Conservation (phyloP, 106 monocot genomes). For the Gastrodia elata region DNA sequence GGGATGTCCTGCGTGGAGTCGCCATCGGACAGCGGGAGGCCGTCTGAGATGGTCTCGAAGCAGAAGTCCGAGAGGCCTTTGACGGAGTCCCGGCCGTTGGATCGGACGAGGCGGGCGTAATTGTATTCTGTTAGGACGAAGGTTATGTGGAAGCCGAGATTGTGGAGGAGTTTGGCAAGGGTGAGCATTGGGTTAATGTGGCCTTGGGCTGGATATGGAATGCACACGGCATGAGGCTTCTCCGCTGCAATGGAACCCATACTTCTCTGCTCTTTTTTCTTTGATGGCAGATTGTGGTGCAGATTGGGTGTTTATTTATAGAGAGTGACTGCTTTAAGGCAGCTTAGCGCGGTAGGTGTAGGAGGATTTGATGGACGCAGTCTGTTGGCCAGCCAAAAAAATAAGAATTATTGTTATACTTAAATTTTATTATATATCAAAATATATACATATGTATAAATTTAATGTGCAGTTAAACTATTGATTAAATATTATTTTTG, state of each 20-base stretch:
- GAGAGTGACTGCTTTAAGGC: too few species aligned
- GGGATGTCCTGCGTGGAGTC: constrained; percentile 7
- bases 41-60: constrained; percentile 16
- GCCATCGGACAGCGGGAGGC: neutral
- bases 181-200: constrained; percentile 9
- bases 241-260: neutral
- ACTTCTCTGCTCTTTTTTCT: neutral
- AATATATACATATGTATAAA: too few species aligned
- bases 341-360: too few species aligned
- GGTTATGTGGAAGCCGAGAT: constrained; percentile 14
- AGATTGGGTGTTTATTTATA: too few species aligned
- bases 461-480: too few species aligned
- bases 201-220: constrained; percentile 18
- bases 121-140: constrained; percentile 2
- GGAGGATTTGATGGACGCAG: too few species aligned
- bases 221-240: constrained; percentile 13
- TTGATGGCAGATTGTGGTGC: too few species aligned
- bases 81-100: neutral
- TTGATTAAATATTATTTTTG: too few species aligned
- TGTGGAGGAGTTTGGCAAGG: constrained; percentile 19
- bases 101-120: neutral
- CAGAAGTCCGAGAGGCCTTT: neutral
- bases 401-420: too few species aligned
- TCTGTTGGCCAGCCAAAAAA: too few species aligned
- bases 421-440: too few species aligned